These are phyloP conservation scores for Mortierella sp. DNA, from an alignment of 371 early-diverging fungal species.

Conservation along the genomic window DNA sequence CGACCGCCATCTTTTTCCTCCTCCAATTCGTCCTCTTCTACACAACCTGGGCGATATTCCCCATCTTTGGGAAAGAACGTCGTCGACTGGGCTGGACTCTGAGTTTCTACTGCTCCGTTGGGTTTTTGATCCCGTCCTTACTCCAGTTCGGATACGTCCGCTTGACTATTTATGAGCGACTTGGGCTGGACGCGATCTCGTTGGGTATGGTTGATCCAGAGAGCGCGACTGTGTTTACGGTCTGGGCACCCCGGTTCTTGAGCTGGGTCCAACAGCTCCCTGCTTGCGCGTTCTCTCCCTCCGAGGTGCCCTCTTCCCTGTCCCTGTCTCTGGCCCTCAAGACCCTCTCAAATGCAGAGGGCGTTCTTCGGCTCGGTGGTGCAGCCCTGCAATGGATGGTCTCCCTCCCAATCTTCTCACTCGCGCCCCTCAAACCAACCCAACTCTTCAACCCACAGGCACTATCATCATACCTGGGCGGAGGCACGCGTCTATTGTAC, in stretches of 20 bases:
- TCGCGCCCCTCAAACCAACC: slow-evolving; percentile 15
- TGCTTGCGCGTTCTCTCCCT: not conserved
- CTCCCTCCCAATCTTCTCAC: slow-evolving; percentile 17
- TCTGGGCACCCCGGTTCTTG: not conserved
- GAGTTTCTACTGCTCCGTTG: slow-evolving; percentile 6
- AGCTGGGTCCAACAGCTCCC: slow-evolving; percentile 9
- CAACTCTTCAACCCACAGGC: slow-evolving; percentile 2
- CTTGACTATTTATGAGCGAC: slow-evolving; percentile 2
- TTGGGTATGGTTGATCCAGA: not conserved
- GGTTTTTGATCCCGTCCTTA: slow-evolving; percentile 1
- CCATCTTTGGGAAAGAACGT: slow-evolving; percentile 19
- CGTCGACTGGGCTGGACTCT: slow-evolving; percentile 20
- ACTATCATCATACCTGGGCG: not conserved
- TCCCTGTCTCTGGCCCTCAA: not conserved
- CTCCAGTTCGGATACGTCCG: slow-evolving; percentile 14
- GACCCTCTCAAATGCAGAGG: not conserved
- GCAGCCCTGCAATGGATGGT: slow-evolving; percentile 4
- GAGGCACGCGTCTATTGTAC: slow-evolving; percentile 13
- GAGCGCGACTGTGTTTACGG: slow-evolving; percentile 1
- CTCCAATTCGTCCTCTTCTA: slow-evolving; percentile 17
- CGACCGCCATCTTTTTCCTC: not conserved
- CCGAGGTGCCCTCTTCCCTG: not conserved
- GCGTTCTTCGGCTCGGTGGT: not conserved
- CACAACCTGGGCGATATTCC: slow-evolving; percentile 15
- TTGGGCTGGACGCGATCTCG: slow-evolving; percentile 8